Evolutionary conservation across 768 basidiomycete species (phyloP).

Genomic region (Cytidiella melzeri): DNA sequence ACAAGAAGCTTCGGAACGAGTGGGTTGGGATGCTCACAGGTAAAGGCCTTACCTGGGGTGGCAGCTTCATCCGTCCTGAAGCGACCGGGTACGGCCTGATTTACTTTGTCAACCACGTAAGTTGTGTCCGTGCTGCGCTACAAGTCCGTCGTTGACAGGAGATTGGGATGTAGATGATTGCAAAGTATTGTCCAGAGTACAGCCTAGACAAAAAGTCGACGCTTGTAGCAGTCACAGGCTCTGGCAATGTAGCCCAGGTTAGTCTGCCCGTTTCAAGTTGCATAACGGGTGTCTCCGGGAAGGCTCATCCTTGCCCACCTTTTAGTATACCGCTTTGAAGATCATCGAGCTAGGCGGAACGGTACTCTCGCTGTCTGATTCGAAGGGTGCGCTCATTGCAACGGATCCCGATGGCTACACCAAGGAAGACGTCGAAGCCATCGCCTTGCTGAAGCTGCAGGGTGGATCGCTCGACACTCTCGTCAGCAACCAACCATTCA

Average conservation of each 20-base stretch:
- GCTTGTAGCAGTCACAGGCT: conserved; percentile 53
- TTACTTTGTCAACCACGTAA: conserved; percentile 69
- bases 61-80: conserved; percentile 68
- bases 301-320: no score
- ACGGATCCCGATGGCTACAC: conserved; percentile 47
- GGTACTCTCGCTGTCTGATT: conserved; percentile 70
- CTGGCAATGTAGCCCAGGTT: conserved; percentile 59
- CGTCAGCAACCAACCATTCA: conserved; percentile 21
- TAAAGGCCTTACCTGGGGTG: conserved; percentile 65
- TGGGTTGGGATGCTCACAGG: conserved; percentile 67
- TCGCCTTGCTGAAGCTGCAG: conserved; percentile 50
- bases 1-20: conserved; percentile 70
- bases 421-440: conserved; percentile 44
- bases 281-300: no score
- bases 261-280: neutral
- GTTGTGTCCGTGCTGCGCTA: conserved; percentile 11
- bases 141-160: neutral
- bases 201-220: conserved; percentile 41
- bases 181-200: conserved; percentile 50
- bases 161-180: conserved; percentile 39
- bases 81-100: conserved; percentile 71
- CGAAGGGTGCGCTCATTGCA: conserved; percentile 60
- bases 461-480: conserved; percentile 38
- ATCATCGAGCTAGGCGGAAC: conserved; percentile 70
- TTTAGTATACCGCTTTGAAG: conserved; percentile 67